Evolutionary conservation across 345 rosid species (phyloP).

Genomic region (Eucalyptus grandis): DNA sequence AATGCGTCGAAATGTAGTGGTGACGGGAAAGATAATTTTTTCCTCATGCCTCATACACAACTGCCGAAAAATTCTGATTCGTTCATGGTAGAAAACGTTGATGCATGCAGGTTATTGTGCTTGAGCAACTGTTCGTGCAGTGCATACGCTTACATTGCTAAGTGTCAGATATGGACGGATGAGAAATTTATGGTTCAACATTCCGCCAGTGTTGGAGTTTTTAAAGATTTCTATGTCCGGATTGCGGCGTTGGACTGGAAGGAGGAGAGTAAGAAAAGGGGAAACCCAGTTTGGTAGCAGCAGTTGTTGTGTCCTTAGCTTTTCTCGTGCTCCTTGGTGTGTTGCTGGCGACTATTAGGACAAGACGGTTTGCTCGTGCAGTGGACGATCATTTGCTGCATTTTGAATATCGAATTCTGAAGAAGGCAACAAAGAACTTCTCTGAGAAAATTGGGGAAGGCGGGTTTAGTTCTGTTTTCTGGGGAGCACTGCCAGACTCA

Average conservation of each 20-base stretch:
- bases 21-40: constrained; percentile 1
- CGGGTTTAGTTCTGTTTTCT: constrained; percentile 16
- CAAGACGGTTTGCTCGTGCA: not conserved
- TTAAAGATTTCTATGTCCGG: not conserved
- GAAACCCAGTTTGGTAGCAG: not conserved
- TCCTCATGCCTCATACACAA: not conserved
- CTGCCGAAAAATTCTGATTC: not conserved
- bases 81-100: not conserved
- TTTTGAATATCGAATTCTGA: not conserved
- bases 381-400: not conserved
- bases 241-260: not conserved
- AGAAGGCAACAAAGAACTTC: constrained; percentile 1
- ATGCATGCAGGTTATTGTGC: constrained; percentile 9
- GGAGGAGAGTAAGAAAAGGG: not conserved
- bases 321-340: not conserved
- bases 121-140: constrained; percentile 16
- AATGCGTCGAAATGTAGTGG: not conserved
- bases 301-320: not conserved
- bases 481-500: constrained; percentile 2
- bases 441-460: constrained; percentile 9
- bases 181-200: not conserved
- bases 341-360: not conserved
- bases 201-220: not conserved
- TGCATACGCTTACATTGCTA: constrained; percentile 6
- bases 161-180: constrained; percentile 4